Conservation (phyloP, 495 filamentous ascomycete species). For the Penicillium arizonense region DNA sequence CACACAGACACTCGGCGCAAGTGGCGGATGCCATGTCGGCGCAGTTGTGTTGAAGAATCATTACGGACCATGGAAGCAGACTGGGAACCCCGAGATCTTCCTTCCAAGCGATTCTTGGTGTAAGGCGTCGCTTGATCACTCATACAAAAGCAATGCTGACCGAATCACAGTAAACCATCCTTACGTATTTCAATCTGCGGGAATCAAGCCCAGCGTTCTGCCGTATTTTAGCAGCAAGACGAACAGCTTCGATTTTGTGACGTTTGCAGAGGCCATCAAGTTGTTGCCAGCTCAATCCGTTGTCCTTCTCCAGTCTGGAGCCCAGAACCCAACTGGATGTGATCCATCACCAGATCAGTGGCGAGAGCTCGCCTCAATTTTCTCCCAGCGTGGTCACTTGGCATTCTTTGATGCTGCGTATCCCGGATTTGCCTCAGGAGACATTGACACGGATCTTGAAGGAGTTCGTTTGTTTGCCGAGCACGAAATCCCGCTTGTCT, state of each 20-base stretch:
- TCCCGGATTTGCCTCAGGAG: slow-evolving; percentile 15
- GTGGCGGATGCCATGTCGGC: slow-evolving; percentile 15
- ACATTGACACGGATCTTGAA: slow-evolving; percentile 12
- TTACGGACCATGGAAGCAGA: slow-evolving; percentile 14
- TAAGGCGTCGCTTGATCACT: not conserved
- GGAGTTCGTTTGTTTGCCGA: slow-evolving; percentile 13
- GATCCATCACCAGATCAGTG: slow-evolving; percentile 15
- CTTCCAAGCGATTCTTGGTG: slow-evolving; percentile 15
- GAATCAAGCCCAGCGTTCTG: slow-evolving; percentile 10
- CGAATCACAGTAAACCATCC: slow-evolving; percentile 9
- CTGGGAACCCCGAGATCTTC: slow-evolving; percentile 8
- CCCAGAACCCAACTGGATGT: slow-evolving; percentile 19
- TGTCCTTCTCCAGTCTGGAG: slow-evolving; percentile 13
- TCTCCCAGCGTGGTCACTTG: slow-evolving; percentile 11
- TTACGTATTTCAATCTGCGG: slow-evolving; percentile 6
- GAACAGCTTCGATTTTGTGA: slow-evolving; percentile 11
- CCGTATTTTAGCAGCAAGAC: slow-evolving; percentile 14
- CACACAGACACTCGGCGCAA: slow-evolving; percentile 13
- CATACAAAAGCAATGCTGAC: not conserved
- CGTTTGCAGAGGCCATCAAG: slow-evolving; percentile 4
- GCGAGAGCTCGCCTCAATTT: slow-evolving; percentile 9
- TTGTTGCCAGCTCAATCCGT: slow-evolving; percentile 14
- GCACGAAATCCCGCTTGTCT: slow-evolving; percentile 9
- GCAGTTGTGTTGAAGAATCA: slow-evolving; percentile 9
- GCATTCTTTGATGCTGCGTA: slow-evolving; percentile 20